Evolutionary conservation across 306 rosid genomes (phyloP), one percentile per base, ranked within the genome.

Genomic region (Astragalus membranaceus): DNA sequence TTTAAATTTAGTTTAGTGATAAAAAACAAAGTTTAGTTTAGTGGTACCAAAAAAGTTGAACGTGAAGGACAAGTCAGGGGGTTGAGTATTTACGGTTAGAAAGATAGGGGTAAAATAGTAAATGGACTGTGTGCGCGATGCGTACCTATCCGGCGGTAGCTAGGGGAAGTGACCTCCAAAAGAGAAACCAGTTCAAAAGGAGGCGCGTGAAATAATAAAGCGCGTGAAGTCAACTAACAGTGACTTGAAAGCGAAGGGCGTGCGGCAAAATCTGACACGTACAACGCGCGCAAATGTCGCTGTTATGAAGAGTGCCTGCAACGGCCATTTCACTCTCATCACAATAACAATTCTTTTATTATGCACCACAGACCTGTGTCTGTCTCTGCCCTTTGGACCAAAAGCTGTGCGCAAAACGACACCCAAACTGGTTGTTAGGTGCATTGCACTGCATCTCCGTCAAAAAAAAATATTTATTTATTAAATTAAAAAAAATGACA

Each of bases 231-330:
- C 82, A 81, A 81, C 75, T 77, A 26, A 41, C 7, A 4, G 9
- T 1, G 0, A 4, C 0, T 8, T 30, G 79, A 79, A 76, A 78
- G 74, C 12, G 82, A 88, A 76, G 56, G 80, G 84, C 78, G 89
- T 74, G 88, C 54, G 77, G 80, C 70, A 80, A 85, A 85, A 77
- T 75, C 88, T 81, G 91, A 87, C 87, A 84, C 91, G 97, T 85
- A 39, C 78, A 86, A 83, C 94, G 83, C 88, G 86, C 87, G 91
- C 88, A 85, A 88, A 78, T 87, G 96, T 86, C 88, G 92, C 91
- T 85, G 89, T 80, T 70, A 42, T 48, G 79, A 37, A 67, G 59
- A 82, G 78, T 65, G 63, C 63, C 77, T 75, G 84, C 78, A 75
- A 75, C 84, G 84, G 78, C 86, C 69, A 61, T 49, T 33, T 58